Evolutionary conservation across 163 green algal species (phyloP).

Genomic region (Volvox carteri): DNA sequence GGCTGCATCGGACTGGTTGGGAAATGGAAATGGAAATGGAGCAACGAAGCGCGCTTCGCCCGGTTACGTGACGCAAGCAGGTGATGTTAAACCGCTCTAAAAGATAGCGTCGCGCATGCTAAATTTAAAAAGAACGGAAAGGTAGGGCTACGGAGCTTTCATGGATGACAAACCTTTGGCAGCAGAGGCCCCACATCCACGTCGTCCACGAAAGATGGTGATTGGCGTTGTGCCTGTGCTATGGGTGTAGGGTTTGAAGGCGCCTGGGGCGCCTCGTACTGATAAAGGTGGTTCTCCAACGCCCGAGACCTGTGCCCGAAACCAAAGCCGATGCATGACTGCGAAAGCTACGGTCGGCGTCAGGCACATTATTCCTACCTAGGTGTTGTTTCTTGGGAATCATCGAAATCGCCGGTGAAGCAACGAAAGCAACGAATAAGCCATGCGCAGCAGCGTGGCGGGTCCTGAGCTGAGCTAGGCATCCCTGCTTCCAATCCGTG

Average conservation of each 20-base stretch:
- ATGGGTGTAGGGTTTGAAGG: not conserved
- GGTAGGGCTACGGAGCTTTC: not conserved
- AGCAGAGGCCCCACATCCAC: conserved; percentile 31
- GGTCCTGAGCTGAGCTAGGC: not conserved
- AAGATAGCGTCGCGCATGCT: too few species aligned
- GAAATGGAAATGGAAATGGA: too few species aligned
- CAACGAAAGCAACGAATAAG: conserved; percentile 9
- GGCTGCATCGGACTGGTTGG: too few species aligned
- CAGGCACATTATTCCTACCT: conserved; percentile 4
- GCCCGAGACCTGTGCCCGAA: conserved; percentile 13
- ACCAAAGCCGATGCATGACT: not conserved
- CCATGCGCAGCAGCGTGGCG: conserved; percentile 23
- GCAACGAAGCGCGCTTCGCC: too few species aligned
- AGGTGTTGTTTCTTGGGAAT: not conserved
- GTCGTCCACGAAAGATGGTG: conserved; percentile 2
- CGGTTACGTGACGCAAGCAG: too few species aligned
- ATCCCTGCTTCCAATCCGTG: conserved; percentile 44
- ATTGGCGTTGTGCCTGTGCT: not conserved
- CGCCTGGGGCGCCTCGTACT: conserved; percentile 9
- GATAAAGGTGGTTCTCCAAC: conserved; percentile 20
- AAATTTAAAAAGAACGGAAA: too few species aligned
- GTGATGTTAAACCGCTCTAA: too few species aligned
- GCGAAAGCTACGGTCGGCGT: not conserved
- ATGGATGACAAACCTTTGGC: too few species aligned
- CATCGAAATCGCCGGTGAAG: conserved; percentile 18